phyloP scores from a whole-genome alignment of 2,329 filamentous ascomycete species.

The Annulohypoxylon truncatum region DNA sequence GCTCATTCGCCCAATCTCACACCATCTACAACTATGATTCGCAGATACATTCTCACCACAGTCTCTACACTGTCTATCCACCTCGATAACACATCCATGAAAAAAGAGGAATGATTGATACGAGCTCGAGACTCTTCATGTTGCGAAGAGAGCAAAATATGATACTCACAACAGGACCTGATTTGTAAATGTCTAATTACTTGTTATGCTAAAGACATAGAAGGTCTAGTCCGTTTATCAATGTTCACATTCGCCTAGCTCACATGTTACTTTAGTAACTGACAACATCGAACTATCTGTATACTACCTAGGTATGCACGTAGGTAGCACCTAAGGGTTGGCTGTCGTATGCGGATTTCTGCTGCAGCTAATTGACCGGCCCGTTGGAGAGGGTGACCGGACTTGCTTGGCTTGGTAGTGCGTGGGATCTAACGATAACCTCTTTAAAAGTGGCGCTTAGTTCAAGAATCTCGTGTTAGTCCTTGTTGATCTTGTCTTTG shows the following conservation, averaged over 20 bases:
- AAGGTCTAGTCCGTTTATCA: conserved; percentile 6
- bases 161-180: conserved; percentile 1
- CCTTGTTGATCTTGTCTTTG: conserved; percentile 1
- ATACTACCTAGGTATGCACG: background rate
- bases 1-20: background rate
- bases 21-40: background rate
- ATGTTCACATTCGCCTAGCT: conserved; percentile 13
- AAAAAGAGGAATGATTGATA: conserved; percentile 1
- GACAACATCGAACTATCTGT: background rate
- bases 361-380: conserved; percentile 29
- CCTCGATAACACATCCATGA: conserved; percentile 3
- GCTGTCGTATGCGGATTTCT: conserved; percentile 25
- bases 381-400: conserved; percentile 27
- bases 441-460: background rate
- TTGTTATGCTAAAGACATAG: background rate
- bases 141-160: conserved; percentile 6
- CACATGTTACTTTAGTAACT: conserved; percentile 4
- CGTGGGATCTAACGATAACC: conserved; percentile 4
- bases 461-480: background rate
- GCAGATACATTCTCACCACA: background rate
- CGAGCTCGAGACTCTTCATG: background rate
- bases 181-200: conserved; percentile 16
- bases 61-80: background rate
- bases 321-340: conserved; percentile 7
- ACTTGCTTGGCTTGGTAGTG: conserved; percentile 14